Percentiles rank a stretch among this genome's conserved stretches.
phyloP scores from a whole-genome alignment of 331 rosid genomes.

The Stylosanthes scabra region DNA sequence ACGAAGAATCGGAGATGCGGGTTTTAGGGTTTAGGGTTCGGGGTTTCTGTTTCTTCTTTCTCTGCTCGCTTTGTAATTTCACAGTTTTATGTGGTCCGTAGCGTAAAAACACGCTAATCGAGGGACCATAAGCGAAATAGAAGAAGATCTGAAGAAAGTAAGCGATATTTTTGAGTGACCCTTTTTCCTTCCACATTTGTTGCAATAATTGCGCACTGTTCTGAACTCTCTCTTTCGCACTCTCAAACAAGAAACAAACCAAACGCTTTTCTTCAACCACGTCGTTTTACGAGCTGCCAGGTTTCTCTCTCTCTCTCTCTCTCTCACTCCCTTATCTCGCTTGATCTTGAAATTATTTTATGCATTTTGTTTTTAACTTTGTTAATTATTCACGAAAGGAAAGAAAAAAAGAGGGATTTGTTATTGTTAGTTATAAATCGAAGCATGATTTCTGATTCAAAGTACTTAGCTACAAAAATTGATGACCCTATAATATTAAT shows the following conservation, averaged over 20 bases:
- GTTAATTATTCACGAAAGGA: background rate
- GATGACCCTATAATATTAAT: background rate
- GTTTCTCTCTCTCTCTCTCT: background rate
- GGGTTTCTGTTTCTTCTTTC: too few species aligned
- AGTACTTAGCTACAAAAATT: constrained; percentile 2
- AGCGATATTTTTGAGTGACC: background rate
- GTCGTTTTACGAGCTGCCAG: background rate
- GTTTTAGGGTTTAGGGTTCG: too few species aligned
- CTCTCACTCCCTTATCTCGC: background rate
- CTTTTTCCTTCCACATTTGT: background rate
- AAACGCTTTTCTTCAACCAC: background rate
- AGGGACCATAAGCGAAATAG: background rate
- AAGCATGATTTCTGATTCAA: constrained; percentile 8
- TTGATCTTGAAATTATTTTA: background rate
- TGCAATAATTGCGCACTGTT: background rate
- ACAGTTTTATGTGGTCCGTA: too few species aligned
- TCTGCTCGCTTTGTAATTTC: too few species aligned
- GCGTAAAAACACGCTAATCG: too few species aligned
- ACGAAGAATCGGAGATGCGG: too few species aligned
- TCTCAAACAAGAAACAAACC: background rate
- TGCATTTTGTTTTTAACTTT: background rate
- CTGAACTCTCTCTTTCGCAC: background rate
- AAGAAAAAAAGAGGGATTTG: background rate
- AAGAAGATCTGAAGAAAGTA: too few species aligned
- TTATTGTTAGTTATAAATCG: background rate